Percentiles rank a stretch among this genome's conserved stretches.
These are phyloP conservation scores for Diplodia scrobiculata DNA, from an alignment of 2,329 filamentous ascomycete genomes.

Conservation along the genomic window DNA sequence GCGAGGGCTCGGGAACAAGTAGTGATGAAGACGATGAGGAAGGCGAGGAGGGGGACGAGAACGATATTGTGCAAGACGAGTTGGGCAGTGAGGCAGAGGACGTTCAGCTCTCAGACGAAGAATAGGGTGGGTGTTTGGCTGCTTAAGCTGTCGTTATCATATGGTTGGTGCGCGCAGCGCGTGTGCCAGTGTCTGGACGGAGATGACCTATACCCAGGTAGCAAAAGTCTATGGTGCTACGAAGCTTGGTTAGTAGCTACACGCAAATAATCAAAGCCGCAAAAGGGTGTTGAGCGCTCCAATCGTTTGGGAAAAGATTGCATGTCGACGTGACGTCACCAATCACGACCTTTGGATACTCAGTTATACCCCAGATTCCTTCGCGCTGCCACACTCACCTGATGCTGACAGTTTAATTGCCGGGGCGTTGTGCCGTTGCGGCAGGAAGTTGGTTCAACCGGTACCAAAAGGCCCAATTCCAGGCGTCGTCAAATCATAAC, in stretches of 20 bases:
- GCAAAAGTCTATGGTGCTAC: background rate
- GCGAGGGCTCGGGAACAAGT: conserved; percentile 44
- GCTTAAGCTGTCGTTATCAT: no score
- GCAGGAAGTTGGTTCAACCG: background rate
- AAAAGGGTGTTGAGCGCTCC: background rate
- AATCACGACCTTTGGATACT: background rate
- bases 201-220: conserved; percentile 8
- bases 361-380: background rate
- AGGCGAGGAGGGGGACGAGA: conserved; percentile 41
- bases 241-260: background rate
- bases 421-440: background rate
- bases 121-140: background rate
- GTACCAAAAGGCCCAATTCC: background rate
- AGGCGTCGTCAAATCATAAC: background rate
- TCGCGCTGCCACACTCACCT: background rate
- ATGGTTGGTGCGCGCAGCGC: background rate
- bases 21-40: conserved; percentile 41
- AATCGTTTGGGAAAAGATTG: background rate
- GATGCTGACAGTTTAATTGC: background rate
- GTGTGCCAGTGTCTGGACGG: background rate
- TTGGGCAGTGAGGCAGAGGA: conserved; percentile 30
- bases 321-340: conserved; percentile 1
- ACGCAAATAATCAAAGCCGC: background rate
- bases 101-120: conserved; percentile 23
- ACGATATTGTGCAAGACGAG: conserved; percentile 27